Conservation (phyloP, 768 basidiomycete species). For the Panellus pusillus region DNA sequence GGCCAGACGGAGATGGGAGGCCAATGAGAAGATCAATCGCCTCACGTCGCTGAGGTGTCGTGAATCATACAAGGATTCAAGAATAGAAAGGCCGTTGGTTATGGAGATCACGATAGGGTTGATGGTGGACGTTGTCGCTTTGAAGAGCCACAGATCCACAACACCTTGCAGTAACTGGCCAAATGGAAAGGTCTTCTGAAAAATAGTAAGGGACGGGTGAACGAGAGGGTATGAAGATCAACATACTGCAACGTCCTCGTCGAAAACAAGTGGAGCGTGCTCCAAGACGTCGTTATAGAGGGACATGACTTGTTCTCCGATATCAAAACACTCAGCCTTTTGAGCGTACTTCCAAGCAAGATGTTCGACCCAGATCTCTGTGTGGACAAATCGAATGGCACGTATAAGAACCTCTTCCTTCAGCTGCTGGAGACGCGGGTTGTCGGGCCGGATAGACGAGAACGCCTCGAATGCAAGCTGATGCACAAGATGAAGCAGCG, state of each 20-base stretch:
- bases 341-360: constrained; percentile 83
- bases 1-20: constrained; percentile 61
- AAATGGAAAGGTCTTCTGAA: constrained; percentile 45
- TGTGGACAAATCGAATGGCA: constrained; percentile 76
- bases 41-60: constrained; percentile 71
- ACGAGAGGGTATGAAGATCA: not conserved
- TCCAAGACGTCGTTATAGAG: constrained; percentile 70
- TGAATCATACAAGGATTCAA: constrained; percentile 58
- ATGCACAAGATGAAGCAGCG: constrained; percentile 74
- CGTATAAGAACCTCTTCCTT: constrained; percentile 85
- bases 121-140: constrained; percentile 77
- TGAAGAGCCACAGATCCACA: constrained; percentile 68
- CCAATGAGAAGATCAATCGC: constrained; percentile 66
- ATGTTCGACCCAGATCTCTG: constrained; percentile 87
- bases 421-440: constrained; percentile 62
- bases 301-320: constrained; percentile 64
- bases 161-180: constrained; percentile 60
- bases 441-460: constrained; percentile 54
- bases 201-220: not conserved
- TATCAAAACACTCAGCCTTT: constrained; percentile 81
- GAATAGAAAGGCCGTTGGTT: constrained; percentile 57
- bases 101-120: constrained; percentile 76
- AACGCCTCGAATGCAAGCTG: constrained; percentile 76
- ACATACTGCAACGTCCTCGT: constrained; percentile 30
- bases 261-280: constrained; percentile 54